phyloP scores from a whole-genome alignment of 192 early-diverging fungal genomes.

The Backusella westeae region DNA sequence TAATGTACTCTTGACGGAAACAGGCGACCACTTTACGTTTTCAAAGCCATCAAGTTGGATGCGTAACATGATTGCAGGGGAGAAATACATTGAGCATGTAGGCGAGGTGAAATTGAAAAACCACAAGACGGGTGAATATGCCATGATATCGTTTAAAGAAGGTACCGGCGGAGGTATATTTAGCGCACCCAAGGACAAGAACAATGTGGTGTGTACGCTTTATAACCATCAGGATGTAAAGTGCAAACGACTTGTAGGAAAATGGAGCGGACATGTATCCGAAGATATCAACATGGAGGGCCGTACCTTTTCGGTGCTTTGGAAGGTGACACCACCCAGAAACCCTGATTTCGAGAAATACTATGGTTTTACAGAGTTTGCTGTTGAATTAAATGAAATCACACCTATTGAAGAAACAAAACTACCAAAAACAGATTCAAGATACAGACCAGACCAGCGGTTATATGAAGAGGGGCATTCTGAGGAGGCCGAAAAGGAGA shows the following conservation, averaged over 20 bases:
- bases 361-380: slow-evolving; percentile 88
- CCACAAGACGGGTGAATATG: slow-evolving; percentile 65
- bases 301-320: slow-evolving; percentile 65
- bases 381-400: slow-evolving; percentile 89
- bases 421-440: slow-evolving; percentile 87
- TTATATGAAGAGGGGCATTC: slow-evolving; percentile 75
- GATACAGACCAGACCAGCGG: slow-evolving; percentile 90
- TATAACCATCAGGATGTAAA: slow-evolving; percentile 48
- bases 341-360: slow-evolving; percentile 61
- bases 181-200: slow-evolving; percentile 39
- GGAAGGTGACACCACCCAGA: slow-evolving; percentile 72
- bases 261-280: slow-evolving; percentile 60
- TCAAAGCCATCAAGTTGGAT: slow-evolving; percentile 88
- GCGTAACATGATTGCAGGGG: slow-evolving; percentile 83
- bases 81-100: slow-evolving; percentile 83
- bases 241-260: slow-evolving; percentile 45
- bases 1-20: slow-evolving; percentile 64
- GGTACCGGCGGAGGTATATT: slow-evolving; percentile 66
- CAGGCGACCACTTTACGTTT: slow-evolving; percentile 80
- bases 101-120: slow-evolving; percentile 85
- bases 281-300: slow-evolving; percentile 52
- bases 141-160: slow-evolving; percentile 81
- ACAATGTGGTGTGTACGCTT: slow-evolving; percentile 65
- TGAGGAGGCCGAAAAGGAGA: slow-evolving; percentile 77
- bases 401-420: slow-evolving; percentile 54